Percentiles rank a stretch among this genome's conserved stretches.
Evolutionary conservation across 352 stramenopile species (phyloP).

Genomic region (Globisporangium abappressorium): DNA sequence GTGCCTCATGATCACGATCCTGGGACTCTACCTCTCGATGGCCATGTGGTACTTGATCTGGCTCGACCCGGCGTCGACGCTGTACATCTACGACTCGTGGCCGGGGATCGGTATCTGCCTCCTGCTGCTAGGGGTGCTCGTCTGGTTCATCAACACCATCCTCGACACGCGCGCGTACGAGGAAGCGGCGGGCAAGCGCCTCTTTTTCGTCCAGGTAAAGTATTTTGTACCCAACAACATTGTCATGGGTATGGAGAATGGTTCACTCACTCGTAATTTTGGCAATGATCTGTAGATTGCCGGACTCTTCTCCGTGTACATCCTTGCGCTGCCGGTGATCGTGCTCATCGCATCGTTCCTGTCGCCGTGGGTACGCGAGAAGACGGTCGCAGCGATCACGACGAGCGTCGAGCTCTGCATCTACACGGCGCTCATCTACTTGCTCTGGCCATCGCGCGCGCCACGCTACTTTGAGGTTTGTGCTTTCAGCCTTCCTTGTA

Average conservation of each 20-base stretch:
- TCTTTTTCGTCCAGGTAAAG: slow-evolving; percentile 60
- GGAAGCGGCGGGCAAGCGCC: slow-evolving; percentile 46
- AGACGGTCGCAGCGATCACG: slow-evolving; percentile 60
- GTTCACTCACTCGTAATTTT: neutral
- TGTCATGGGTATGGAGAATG: neutral
- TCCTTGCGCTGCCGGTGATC: slow-evolving; percentile 64
- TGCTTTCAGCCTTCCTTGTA: neutral
- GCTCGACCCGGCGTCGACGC: slow-evolving; percentile 69
- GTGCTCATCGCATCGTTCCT: slow-evolving; percentile 69
- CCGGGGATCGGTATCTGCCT: slow-evolving; percentile 61
- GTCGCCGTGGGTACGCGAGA: slow-evolving; percentile 76
- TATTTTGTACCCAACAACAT: neutral
- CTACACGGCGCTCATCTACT: slow-evolving; percentile 64
- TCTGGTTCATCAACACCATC: slow-evolving; percentile 68
- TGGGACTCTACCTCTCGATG: slow-evolving; percentile 71
- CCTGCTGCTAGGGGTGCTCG: slow-evolving; percentile 53
- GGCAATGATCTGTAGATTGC: slow-evolving; percentile 29
- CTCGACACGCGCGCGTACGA: slow-evolving; percentile 63
- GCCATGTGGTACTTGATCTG: slow-evolving; percentile 82
- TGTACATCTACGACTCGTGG: slow-evolving; percentile 86
- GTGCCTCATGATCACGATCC: slow-evolving; percentile 55
- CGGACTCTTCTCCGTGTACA: slow-evolving; percentile 65
- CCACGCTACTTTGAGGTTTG: slow-evolving; percentile 77
- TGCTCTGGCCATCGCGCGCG: slow-evolving; percentile 66
- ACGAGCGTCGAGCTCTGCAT: slow-evolving; percentile 47